Evolutionary conservation across 495 filamentous ascomycete genomes (phyloP), one percentile per base, ranked within the genome.

Genomic region (Aspergillus homomorphus): DNA sequence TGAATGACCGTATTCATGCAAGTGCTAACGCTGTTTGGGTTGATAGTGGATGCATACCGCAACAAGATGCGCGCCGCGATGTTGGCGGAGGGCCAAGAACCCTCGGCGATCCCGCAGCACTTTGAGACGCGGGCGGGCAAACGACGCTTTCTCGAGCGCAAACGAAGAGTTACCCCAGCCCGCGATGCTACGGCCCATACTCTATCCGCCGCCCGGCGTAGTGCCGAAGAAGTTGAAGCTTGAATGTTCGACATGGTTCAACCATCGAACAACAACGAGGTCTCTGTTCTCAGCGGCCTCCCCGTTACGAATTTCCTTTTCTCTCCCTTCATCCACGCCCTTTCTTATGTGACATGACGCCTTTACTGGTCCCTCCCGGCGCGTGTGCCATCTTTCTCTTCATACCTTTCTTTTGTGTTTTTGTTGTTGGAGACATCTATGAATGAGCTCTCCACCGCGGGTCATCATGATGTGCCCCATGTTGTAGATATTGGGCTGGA

Each of bases 81-180:
- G 78, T 78, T 92, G 52, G 82, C 79, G 15, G 80, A 83, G 12
- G 89, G 88, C 43, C 84, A 92, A 61, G 89, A 93, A 49, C 80
- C 89, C 26, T 73, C 77, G 23, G 80, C 81, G 21, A 82, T 88
- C 26, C 88, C 90, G 21, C 86, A 88, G 30, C 91, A 96, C 73
- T 92, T 93, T 67, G 91, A 97, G 71, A 96, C 91, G 1, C 81
- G 93, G 41, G 82, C 87, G 38, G 93, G 93, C 14, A 98, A 97
- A 74, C 84, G 89, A 62, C 83, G 80, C 66, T 96, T 90, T 84
- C 77, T 84, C 51, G 90, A 91, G 68, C 80, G 89, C n/a, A 64
- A 60, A 30, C 60, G 53, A 18, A 67, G 70, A 18, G 46, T 58
- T 15, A 24, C 58, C 42, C 51, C 57, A 20, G 49, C 51, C 45